phyloP scores from a whole-genome alignment of 345 rosid species.

The Populus ilicifolia region DNA sequence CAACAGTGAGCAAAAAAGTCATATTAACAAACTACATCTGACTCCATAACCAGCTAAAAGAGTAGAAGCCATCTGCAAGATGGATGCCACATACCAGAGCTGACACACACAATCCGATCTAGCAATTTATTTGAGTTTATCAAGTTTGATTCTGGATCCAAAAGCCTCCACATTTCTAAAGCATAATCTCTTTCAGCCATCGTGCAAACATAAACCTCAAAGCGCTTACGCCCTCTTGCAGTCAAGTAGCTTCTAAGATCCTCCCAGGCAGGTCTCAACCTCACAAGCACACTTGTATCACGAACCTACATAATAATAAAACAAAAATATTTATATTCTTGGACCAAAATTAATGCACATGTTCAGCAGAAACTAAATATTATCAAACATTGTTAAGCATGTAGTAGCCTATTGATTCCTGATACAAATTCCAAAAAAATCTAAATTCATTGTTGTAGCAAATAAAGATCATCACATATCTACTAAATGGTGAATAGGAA shows the following conservation, averaged over 20 bases:
- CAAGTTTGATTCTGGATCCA: constrained; percentile 94
- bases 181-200: constrained; percentile 99
- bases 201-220: constrained; percentile 99
- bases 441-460: not conserved
- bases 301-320: constrained; percentile 53
- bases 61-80: constrained; percentile 6
- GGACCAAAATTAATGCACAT: constrained; percentile 9
- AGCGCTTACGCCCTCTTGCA: constrained; percentile 95
- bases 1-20: not conserved
- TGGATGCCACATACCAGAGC: constrained; percentile 59
- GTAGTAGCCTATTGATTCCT: not conserved
- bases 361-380: not conserved
- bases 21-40: constrained; percentile 1
- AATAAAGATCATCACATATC: not conserved
- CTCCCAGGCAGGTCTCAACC: constrained; percentile 99
- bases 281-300: constrained; percentile 98
- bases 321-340: not conserved
- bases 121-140: constrained; percentile 67
- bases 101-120: constrained; percentile 89
- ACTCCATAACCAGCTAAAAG: constrained; percentile 8
- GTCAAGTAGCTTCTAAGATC: constrained; percentile 86
- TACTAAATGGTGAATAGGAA: not conserved
- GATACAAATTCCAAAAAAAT: not conserved
- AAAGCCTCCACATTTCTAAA: constrained; percentile 99
- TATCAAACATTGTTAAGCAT: not conserved